Percentiles rank a stretch among this genome's conserved stretches.
Evolutionary conservation across 306 rosid genomes (phyloP).

Genomic region (Corylus americana): DNA sequence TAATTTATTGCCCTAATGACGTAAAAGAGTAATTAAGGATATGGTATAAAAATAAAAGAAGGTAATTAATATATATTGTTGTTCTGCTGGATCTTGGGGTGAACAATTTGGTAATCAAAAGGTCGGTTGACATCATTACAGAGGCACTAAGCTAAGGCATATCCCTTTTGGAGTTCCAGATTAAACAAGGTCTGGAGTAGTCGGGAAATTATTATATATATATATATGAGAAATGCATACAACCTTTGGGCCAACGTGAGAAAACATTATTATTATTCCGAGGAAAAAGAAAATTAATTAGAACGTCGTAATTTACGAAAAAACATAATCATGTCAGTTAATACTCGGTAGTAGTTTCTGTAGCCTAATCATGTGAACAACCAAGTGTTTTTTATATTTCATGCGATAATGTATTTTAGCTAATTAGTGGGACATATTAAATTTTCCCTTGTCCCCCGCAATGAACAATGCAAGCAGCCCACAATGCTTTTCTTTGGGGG

Average conservation of each 20-base stretch:
- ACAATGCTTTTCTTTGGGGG: background rate
- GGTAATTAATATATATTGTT: background rate
- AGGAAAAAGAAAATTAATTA: background rate
- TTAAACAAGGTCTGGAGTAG: background rate
- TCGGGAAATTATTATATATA: too few species aligned
- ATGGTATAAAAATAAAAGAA: background rate
- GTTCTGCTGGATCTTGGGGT: too few species aligned
- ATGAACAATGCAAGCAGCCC: slow-evolving; percentile 21
- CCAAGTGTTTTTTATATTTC: too few species aligned
- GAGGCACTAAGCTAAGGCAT: background rate
- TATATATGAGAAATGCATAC: too few species aligned
- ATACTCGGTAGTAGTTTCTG: background rate
- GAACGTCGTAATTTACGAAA: slow-evolving; percentile 19
- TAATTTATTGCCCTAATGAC: background rate
- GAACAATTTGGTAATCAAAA: background rate
- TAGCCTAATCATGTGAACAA: too few species aligned
- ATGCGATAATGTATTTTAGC: slow-evolving; percentile 15
- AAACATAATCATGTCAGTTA: slow-evolving; percentile 7
- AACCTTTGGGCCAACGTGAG: background rate
- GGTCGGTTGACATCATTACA: background rate
- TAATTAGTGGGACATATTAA: background rate
- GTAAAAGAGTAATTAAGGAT: background rate
- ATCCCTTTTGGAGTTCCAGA: background rate
- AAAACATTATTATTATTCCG: background rate
- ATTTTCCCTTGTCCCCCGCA: background rate